Conservation (phyloP, 805 yeast genomes). For the Candida sonorensis region DNA sequence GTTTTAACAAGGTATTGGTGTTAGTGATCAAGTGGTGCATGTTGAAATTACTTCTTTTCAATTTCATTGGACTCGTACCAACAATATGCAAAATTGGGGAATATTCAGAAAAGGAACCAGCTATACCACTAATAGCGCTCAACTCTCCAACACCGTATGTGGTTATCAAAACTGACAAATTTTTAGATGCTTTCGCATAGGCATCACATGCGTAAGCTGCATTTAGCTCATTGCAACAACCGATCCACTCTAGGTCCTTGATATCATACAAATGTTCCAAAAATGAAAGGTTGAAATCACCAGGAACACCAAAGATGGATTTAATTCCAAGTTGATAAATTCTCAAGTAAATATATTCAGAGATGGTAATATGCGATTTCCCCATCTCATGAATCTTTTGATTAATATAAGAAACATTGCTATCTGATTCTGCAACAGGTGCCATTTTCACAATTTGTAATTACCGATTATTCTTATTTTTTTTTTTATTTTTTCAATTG, state of each 20-base stretch:
- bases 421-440: constrained; percentile 13
- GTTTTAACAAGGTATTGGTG: constrained; percentile 38
- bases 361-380: constrained; percentile 24
- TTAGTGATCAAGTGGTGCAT: constrained; percentile 59
- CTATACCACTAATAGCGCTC: constrained; percentile 42
- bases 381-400: too few relatives aligned
- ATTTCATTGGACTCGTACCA: constrained; percentile 31
- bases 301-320: constrained; percentile 52
- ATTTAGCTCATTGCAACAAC: constrained; percentile 46
- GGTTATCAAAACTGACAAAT: constrained; percentile 34
- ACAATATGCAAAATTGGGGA: constrained; percentile 43
- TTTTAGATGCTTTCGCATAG: constrained; percentile 31
- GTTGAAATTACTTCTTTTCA: constrained; percentile 15
- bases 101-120: constrained; percentile 42
- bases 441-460: constrained; percentile 11
- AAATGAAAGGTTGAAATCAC: constrained; percentile 49
- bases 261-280: constrained; percentile 37
- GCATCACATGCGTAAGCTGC: constrained; percentile 48
- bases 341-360: constrained; percentile 42
- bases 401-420: background rate
- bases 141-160: constrained; percentile 49
- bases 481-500: too few relatives aligned
- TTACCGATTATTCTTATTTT: too few relatives aligned
- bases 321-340: constrained; percentile 36
- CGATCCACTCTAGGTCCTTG: constrained; percentile 29